Base-by-base conservation (phyloP, 1,284 basidiomycete species). In the Moniliella sp. region DNA sequence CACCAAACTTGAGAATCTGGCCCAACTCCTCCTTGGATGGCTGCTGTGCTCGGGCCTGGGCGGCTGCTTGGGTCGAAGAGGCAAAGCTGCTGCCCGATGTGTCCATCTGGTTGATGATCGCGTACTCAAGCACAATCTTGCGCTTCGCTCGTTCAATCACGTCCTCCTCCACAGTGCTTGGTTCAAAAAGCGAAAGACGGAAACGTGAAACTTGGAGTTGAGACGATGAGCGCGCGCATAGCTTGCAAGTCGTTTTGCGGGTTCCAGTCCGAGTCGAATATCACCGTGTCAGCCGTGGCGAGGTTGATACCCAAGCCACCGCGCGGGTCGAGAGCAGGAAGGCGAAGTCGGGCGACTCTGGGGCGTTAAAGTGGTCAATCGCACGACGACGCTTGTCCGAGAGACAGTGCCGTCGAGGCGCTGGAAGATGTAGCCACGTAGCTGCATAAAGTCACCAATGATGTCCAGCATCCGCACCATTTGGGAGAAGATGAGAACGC, bases 31-130 rank as follows among this genome's bases (percentile, higher is more conserved):
- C 45, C 40, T 42, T 25, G n/a, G n/a, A n/a, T n/a, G n/a, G n/a
- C n/a, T 31, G 17, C 10, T 18, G 18, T 21, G 21, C 25, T 11
- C 21, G 13, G 11, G 21, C 29, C 29, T 31, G 21, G 13, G 41
- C 34, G 4, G 43, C 40, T 26, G 82, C 81, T 64, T 94, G 82
- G 30, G 82, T 81, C n/a, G n/a, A n/a, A n/a, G n/a, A n/a, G n/a
- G n/a, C n/a, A n/a, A n/a, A n/a, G n/a, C n/a, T n/a, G n/a, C n/a
- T n/a, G 45, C 93, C 91, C 21, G 84, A 86, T 17, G 91, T 99
- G 65, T 99, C 91, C 76, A 94, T 93, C 65, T 97, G 88, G 64
- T 93, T 88, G 68, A 99, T 94, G 66, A 32, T 3, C 33, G 44
- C 37, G 26, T 47, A 49, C 42, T 46, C 42, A 30, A 16, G 14